A percentile compares a stretch with the other conserved stretches of the same genome.
phyloP scores from a whole-genome alignment of 2,329 filamentous ascomycete species.

The Penicillium sp. region DNA sequence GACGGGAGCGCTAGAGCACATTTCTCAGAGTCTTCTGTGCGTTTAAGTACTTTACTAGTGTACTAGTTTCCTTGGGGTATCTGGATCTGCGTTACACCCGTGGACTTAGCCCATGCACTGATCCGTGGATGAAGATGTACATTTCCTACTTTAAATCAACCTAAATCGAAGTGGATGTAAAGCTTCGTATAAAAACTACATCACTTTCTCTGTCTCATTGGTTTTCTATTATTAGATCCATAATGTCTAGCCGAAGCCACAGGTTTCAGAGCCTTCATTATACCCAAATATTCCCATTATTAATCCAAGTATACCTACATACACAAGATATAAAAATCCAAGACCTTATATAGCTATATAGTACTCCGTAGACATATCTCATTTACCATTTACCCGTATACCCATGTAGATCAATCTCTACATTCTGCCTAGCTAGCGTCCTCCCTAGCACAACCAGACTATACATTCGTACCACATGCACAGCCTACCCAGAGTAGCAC shows the following conservation, averaged over 20 bases:
- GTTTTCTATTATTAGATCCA: background rate
- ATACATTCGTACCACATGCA: background rate
- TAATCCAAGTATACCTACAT: background rate
- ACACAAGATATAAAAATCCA: background rate
- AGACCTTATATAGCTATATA: background rate
- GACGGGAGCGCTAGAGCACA: constrained; percentile 9
- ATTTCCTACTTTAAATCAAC: constrained; percentile 1
- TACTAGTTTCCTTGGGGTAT: constrained; percentile 15
- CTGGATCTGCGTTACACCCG: constrained; percentile 7
- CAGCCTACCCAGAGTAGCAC: background rate
- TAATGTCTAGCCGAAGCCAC: background rate
- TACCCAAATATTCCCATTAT: background rate
- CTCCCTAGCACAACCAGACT: background rate
- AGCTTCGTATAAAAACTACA: background rate
- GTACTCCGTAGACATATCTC: background rate
- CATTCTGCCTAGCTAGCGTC: background rate
- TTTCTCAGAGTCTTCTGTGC: constrained; percentile 4
- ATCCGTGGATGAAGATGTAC: constrained; percentile 7
- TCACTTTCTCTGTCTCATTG: background rate
- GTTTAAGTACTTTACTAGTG: constrained; percentile 9
- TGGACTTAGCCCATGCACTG: constrained; percentile 7
- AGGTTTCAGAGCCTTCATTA: background rate
- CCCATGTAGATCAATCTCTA: background rate
- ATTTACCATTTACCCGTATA: background rate
- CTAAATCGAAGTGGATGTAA: background rate